Conservation (phyloP, 2,329 filamentous ascomycete genomes). For the Capronia epimyces region DNA sequence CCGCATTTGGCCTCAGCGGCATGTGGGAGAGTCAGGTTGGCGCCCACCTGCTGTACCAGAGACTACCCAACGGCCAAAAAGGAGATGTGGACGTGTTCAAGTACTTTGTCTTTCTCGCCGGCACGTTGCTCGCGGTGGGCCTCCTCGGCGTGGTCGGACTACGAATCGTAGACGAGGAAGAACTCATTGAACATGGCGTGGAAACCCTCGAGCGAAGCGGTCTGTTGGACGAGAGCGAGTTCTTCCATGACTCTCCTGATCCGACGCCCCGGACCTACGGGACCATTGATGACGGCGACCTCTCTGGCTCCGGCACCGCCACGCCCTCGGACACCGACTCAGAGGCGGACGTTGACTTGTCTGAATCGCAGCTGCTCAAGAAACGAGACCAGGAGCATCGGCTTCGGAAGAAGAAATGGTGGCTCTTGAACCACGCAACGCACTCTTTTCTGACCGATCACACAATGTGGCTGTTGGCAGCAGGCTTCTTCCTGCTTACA, state of each 20-base stretch:
- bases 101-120: slow-evolving; percentile 80
- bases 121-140: slow-evolving; percentile 66
- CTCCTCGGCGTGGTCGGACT: slow-evolving; percentile 68
- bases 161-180: slow-evolving; percentile 74
- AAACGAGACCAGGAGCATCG: slow-evolving; percentile 49
- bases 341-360: slow-evolving; percentile 44
- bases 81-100: slow-evolving; percentile 68
- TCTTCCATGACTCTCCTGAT: slow-evolving; percentile 56
- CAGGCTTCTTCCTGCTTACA: slow-evolving; percentile 86
- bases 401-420: slow-evolving; percentile 71
- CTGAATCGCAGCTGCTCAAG: slow-evolving; percentile 36
- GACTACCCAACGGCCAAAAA: slow-evolving; percentile 55
- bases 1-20: slow-evolving; percentile 84
- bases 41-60: slow-evolving; percentile 69
- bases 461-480: slow-evolving; percentile 93
- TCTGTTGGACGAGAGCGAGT: slow-evolving; percentile 66
- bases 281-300: slow-evolving; percentile 38
- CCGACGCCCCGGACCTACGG: slow-evolving; percentile 50
- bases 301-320: slow-evolving; percentile 35
- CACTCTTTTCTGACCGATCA: slow-evolving; percentile 74
- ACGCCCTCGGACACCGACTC: slow-evolving; percentile 38
- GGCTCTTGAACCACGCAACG: slow-evolving; percentile 88
- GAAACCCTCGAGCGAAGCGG: slow-evolving; percentile 89
- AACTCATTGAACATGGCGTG: slow-evolving; percentile 82
- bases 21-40: slow-evolving; percentile 94